These are phyloP conservation scores for Aquilaria malaccensis DNA, from an alignment of 345 rosid genomes.

Conservation along the genomic window DNA sequence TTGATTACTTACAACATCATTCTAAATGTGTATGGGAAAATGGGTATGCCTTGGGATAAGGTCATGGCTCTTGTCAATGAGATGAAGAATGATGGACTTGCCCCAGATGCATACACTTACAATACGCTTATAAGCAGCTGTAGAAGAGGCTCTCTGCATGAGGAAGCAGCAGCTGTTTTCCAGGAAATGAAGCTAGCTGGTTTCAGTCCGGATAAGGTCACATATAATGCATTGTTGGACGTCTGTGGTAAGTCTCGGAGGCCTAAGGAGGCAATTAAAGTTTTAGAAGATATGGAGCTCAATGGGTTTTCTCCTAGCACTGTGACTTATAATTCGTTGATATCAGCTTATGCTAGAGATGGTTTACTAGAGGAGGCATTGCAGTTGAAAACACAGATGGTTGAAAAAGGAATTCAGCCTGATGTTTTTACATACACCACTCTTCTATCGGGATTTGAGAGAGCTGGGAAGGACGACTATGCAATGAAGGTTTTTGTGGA, in stretches of 20 bases:
- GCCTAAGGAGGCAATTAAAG: conserved; percentile 76
- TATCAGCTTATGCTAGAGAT: conserved; percentile 79
- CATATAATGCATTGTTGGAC: conserved; percentile 72
- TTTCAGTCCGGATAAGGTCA: conserved; percentile 72
- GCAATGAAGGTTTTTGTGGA: conserved; percentile 73
- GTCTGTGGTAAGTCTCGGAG: conserved; percentile 91
- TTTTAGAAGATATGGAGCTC: conserved; percentile 72
- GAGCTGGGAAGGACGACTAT: conserved; percentile 75
- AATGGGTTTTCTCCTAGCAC: conserved; percentile 57
- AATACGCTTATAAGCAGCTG: conserved; percentile 88
- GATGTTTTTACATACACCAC: conserved; percentile 97
- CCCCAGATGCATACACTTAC: conserved; percentile 70
- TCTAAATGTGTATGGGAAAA: conserved; percentile 80
- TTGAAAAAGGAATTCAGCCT: conserved; percentile 57
- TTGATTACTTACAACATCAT: conserved; percentile 83
- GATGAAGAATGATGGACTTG: conserved; percentile 57
- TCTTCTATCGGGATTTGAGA: conserved; percentile 81
- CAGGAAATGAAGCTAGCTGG: conserved; percentile 71
- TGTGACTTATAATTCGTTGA: conserved; percentile 81
- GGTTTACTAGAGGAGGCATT: conserved; percentile 70
- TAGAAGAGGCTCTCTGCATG: conserved; percentile 70
- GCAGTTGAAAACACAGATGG: conserved; percentile 74
- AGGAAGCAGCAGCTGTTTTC: conserved; percentile 69
- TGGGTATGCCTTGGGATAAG: conserved; percentile 97
- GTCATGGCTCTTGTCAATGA: conserved; percentile 45